Evolutionary conservation across 495 filamentous ascomycete species (phyloP), one percentile per base, ranked within the genome.

Genomic region (Polyplosphaeria fusca): DNA sequence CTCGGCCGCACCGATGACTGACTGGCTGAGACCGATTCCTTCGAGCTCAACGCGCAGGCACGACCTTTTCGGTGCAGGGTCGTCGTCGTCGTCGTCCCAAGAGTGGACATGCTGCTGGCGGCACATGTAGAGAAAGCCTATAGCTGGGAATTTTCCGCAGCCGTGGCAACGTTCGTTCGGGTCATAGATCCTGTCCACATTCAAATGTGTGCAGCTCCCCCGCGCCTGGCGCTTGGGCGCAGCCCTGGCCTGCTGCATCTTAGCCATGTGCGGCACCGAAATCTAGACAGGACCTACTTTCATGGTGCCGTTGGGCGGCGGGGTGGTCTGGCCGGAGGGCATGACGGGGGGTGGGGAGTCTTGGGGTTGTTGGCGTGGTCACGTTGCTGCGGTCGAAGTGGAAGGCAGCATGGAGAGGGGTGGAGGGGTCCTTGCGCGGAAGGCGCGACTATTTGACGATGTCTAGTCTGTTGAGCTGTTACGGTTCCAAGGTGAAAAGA

Each of bases 41-140:
- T 30, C 43, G 13, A 66, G 55, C 23, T 63, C 52, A 28, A 3
- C 16, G 12, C 55, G 63, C 35, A 62, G 18, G 65, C 46, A 22
- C 63, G 16, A 73, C 39, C 57, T 50, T 14, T 20, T 42, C 9
- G 11, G 5, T 12, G 5, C 20, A 14, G 16, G 16, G 25, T 26
- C 19, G 35, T n/a, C 22, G 4, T 44, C n/a, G 16, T 3, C 12
- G 9, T 26, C 40, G n/a, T 39, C 14, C 23, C 32, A 20, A 13
- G 48, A 5, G 14, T 7, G 4, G 11, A 28, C 19, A 18, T 71
- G 69, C 63, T 89, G 86, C 60, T 82, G 75, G 4, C 73, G 77
- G 65, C 88, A 91, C 39, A 73, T 66, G 57, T 86, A 90, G 19
- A 91, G 70, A 80, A 82, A 89, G 24, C 84, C 82, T 40, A 81